phyloP scores from a whole-genome alignment of 768 basidiomycete genomes.

The Pleurotus eryngii region DNA sequence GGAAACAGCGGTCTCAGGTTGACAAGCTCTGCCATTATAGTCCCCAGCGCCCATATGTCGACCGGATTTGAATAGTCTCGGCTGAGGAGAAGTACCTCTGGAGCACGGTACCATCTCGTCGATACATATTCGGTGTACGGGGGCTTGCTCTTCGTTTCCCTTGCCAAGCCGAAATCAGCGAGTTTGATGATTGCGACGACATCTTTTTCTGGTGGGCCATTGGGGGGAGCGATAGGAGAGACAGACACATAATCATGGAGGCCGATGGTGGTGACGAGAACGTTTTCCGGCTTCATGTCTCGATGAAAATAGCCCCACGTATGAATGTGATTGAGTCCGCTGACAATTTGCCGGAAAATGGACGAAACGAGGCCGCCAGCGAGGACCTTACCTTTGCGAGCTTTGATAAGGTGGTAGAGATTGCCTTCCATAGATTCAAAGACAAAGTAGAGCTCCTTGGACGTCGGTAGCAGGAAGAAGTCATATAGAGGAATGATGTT shows the following conservation, averaged over 20 bases:
- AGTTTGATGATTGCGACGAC: constrained; percentile 97
- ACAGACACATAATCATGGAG: constrained; percentile 87
- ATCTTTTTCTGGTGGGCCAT: constrained; percentile 79
- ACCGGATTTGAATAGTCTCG: constrained; percentile 95
- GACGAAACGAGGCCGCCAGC: constrained; percentile 96
- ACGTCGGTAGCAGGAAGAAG: constrained; percentile 93
- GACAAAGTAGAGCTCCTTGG: constrained; percentile 97
- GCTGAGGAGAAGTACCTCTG: constrained; percentile 90
- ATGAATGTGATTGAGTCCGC: constrained; percentile 92
- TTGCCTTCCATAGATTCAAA: constrained; percentile 99
- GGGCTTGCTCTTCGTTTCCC: constrained; percentile 82
- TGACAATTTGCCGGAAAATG: constrained; percentile 89
- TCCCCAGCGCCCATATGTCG: constrained; percentile 99
- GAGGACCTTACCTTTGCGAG: constrained; percentile 89
- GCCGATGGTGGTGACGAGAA: constrained; percentile 96
- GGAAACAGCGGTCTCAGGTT: constrained; percentile 96
- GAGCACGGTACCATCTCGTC: constrained; percentile 99
- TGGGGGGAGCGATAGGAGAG: constrained; percentile 61
- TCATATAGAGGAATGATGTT: constrained; percentile 99
- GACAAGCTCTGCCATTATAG: constrained; percentile 95
- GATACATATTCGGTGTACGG: constrained; percentile 99
- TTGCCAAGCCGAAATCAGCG: constrained; percentile 95
- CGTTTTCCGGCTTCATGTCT: constrained; percentile 99
- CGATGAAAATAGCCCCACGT: constrained; percentile 93
- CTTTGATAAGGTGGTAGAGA: constrained; percentile 97